Base-by-base conservation (phyloP, 352 stramenopile genomes). In the Phytophthora capsici region DNA sequence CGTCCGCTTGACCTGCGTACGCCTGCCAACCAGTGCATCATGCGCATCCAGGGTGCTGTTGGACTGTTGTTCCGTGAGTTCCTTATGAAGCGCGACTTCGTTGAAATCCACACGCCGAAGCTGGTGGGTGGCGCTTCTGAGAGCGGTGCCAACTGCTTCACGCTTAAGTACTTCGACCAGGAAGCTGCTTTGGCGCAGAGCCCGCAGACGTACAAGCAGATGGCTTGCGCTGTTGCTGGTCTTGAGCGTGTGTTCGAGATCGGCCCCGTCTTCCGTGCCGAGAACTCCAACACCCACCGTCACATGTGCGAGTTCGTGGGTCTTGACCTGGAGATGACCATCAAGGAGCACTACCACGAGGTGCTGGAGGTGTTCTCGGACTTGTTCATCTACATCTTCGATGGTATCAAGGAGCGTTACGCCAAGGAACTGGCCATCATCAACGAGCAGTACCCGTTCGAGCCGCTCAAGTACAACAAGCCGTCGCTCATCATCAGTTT, bases 281-380 rank as follows among this genome's bases (percentile, higher is more conserved):
- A 99, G 81, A 99, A 99, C 80, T 98, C 90, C 49, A 98, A 99
- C 80, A 99, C 98, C 36, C 88, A 98, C 71, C 89, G 98, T 66
- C 98, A 99, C 84, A 95, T 99, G 80, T 99, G 97, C 82, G 98
- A 99, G 83, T 99, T 99, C 76, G 99, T 98, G 65, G 98, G 98
- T 34, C 89, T 99, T 44, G 98, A 99, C 81, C 86, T 99, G 45
- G 98, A 99, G 79, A 99, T 99, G 98, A 92, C 92, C 40, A 99
- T 99, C 83, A 97, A 99, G 69, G 96, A 99, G 73, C 97, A 99
- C 90, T 99, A 99, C 82, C 95, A 99, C 70, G 98, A 99, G 78
- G 88, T 99, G 49, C 88, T 93, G 45, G 92, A 99, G 70, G 82
- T 99, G 9, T 98, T 99, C 66, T 97, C 90, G 67, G 96, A 99